Base-by-base conservation (phyloP, 805 yeast species). In the Vanderwaltozyma yarrowii region DNA sequence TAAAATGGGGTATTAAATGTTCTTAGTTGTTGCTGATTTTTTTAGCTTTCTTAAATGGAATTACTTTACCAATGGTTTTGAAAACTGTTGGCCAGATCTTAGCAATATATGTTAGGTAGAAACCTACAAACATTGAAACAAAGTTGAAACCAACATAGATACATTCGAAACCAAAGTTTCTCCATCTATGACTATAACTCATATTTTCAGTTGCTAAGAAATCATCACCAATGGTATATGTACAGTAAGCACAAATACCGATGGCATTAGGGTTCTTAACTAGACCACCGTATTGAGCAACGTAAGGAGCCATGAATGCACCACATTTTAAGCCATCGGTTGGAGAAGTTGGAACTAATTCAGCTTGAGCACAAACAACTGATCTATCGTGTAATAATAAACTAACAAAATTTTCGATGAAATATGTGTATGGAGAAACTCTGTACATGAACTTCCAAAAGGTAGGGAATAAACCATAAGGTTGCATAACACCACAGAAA, bases 81-180 rank as follows among this genome's bases (percentile, higher is more conserved):
- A 30, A 40, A 17, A 47, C 45, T 10, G 16, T 19, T 34, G 43
- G 53, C 59, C 45, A 46, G 16, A 45, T 33, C 12, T 44, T 42
- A 14, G 38, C 40, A 20, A 51, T 40, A 21, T 51, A 50, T 3
- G 50, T 49, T 12, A 75, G 49, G 75, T 79, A 75, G 66, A 77
- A 67, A 42, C 64, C 51, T 45, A 58, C 66, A 1, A 56, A 38
- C 28, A 79, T 62, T 35, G 62, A 65, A 48, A 44, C n/a, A 31
- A 60, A 43, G 46, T 74, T 70, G 49, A 74, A 62, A 21, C 56
- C 65, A 45, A 73, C 67, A 49, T 64, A 78, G 35, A 67, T 67
- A 39, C 69, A 54, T 48, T 69, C 70, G 16, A 78, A 65, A 47
- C 82, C 84, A 49, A 67, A 65, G 54, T 78, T 67, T 58, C 80